Base-by-base conservation (phyloP, 1,284 basidiomycete species). In the Trametes hirsuta region DNA sequence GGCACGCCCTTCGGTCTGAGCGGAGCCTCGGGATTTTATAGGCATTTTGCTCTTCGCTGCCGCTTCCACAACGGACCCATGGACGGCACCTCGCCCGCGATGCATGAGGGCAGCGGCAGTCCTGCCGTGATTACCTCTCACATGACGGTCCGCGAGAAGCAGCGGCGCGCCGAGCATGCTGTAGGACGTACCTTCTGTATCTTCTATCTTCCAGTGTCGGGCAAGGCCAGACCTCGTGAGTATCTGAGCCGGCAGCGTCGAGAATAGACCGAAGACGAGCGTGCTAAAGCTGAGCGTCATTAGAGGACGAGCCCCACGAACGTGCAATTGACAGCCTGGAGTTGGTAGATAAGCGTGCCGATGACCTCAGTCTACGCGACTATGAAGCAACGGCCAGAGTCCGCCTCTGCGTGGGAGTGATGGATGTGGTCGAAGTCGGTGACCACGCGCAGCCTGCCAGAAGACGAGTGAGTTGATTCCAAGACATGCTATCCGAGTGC, bases 61-160 rank as follows among this genome's bases (percentile, higher is more conserved):
- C 18, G 9, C 39, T 30, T 44, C 22, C 40, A 45, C 34, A 36
- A 51, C 25, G 41, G 41, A 47, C 22, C 34, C 6, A 14, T 35
- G n/a, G 30, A 40, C 22, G 35, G 15, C 47, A 21, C 49, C 22
- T 22, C 41, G n/a, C 8, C 44, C 57, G 50, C 52, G 21, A 52
- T 58, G 60, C 54, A 47, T 21, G 46, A 37, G 50, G 51, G 21
- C 35, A 58, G 55, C 53, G 37, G 49, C 47, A 25, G 51, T 34
- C 14, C 40, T 60, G 64, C 57, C 61, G 62, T 63, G 56, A 66
- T 61, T n/a, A 30, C 21, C 8, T 47, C 61, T 59, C 64, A 66
- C 64, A 66, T 66, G 64, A 66, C 42, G 59, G 34, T 41, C 54
- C 41, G 35, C 47, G 21, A 58, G 61, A 56, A 57, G 59, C 40